These are phyloP conservation scores for Clavulina sp. DNA, from an alignment of 768 basidiomycete species.

Conservation along the genomic window DNA sequence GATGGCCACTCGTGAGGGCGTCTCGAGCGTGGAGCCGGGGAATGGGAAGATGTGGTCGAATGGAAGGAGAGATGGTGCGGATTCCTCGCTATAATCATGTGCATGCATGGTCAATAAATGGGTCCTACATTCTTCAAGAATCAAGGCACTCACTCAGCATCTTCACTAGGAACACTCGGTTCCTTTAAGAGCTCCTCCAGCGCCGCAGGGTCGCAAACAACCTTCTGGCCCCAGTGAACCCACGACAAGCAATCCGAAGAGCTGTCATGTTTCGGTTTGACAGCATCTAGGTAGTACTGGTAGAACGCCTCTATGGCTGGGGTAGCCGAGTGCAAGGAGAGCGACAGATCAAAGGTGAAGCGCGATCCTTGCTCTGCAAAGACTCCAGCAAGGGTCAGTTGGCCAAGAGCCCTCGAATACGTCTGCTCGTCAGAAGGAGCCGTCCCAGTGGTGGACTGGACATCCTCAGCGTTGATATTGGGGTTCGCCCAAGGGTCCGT, in stretches of 20 bases:
- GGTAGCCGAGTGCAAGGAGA: constrained; percentile 60
- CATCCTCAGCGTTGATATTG: background rate
- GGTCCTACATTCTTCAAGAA: background rate
- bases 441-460: constrained; percentile 15
- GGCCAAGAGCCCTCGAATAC: constrained; percentile 36
- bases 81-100: background rate
- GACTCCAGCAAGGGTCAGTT: constrained; percentile 30
- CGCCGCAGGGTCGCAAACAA: constrained; percentile 31
- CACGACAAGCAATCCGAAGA: constrained; percentile 39
- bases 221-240: constrained; percentile 71
- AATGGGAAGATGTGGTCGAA: constrained; percentile 64
- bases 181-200: constrained; percentile 8
- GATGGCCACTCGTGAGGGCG: constrained; percentile 47
- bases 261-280: constrained; percentile 14
- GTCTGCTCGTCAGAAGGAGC: constrained; percentile 30
- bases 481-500: constrained; percentile 31
- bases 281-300: constrained; percentile 37
- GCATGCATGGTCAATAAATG: background rate
- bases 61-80: constrained; percentile 25
- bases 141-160: constrained; percentile 6
- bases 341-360: constrained; percentile 45
- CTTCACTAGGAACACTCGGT: background rate
- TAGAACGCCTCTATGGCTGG: constrained; percentile 78
- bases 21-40: constrained; percentile 26
- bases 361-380: constrained; percentile 33